Conservation (phyloP, 2,329 filamentous ascomycete genomes). For the Aspergillus intermedius region DNA sequence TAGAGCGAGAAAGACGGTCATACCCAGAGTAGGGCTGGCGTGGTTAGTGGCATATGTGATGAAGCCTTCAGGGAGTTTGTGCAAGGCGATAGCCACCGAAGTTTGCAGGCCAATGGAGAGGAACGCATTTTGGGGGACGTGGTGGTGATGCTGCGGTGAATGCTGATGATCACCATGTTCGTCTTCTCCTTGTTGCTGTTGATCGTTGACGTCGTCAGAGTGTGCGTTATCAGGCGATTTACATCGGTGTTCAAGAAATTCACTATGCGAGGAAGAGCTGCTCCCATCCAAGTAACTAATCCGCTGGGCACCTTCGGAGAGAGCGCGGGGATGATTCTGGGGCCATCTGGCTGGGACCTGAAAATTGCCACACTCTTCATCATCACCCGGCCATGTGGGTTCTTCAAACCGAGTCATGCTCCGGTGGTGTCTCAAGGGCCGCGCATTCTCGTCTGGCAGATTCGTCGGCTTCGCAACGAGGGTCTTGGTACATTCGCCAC, state of each 20-base stretch:
- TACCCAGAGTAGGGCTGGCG: slow-evolving; percentile 78
- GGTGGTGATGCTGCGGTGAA: slow-evolving; percentile 66
- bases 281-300: slow-evolving; percentile 11
- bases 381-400: slow-evolving; percentile 6
- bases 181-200: background rate
- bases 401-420: slow-evolving; percentile 13
- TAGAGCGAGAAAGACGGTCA: slow-evolving; percentile 88
- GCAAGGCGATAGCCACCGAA: slow-evolving; percentile 85
- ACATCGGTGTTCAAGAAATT: slow-evolving; percentile 1
- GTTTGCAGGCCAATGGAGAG: slow-evolving; percentile 94
- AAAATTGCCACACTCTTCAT: slow-evolving; percentile 1
- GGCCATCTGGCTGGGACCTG: background rate
- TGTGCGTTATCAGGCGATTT: background rate
- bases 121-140: slow-evolving; percentile 90
- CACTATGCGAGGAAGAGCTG: slow-evolving; percentile 7
- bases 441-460: slow-evolving; percentile 11
- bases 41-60: slow-evolving; percentile 97
- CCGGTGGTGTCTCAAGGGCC: slow-evolving; percentile 9
- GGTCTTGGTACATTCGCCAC: slow-evolving; percentile 53
- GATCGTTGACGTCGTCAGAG: background rate
- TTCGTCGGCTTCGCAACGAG: slow-evolving; percentile 12
- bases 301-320: background rate
- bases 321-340: background rate
- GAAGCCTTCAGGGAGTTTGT: slow-evolving; percentile 84
- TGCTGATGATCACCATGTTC: slow-evolving; percentile 1